Evolutionary conservation across 768 basidiomycete species (phyloP).

Genomic region (Suillus occidentalis): DNA sequence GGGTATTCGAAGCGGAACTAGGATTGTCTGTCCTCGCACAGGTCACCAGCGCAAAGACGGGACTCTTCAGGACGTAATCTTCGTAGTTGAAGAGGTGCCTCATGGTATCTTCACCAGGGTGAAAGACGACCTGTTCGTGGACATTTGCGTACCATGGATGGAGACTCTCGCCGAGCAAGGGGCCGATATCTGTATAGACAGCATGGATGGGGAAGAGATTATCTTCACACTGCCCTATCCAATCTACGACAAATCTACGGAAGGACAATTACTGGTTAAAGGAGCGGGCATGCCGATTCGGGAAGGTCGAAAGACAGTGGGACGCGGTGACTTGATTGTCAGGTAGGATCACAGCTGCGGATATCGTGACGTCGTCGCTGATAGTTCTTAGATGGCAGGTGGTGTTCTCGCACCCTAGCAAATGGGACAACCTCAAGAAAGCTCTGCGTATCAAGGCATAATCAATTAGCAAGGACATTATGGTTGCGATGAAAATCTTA

Average conservation of each 20-base stretch:
- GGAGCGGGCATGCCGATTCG: conserved; percentile 73
- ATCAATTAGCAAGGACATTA: conserved; percentile 15
- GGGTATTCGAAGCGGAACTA: conserved; percentile 60
- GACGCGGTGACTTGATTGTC: conserved; percentile 63
- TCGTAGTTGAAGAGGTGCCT: conserved; percentile 58
- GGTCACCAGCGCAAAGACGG: conserved; percentile 66
- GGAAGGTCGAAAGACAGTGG: conserved; percentile 49
- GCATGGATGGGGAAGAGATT: conserved; percentile 59
- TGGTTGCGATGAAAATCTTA: conserved; percentile 22
- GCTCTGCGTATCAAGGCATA: conserved; percentile 27
- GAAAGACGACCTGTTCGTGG: conserved; percentile 55
- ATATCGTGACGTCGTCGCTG: background rate
- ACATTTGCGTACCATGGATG: conserved; percentile 56
- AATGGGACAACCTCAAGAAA: conserved; percentile 32
- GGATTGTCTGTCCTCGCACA: conserved; percentile 58
- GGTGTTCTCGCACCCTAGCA: conserved; percentile 31
- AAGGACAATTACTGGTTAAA: conserved; percentile 49
- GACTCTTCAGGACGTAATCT: conserved; percentile 63
- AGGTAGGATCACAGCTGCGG: conserved; percentile 42
- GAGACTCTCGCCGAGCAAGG: conserved; percentile 48
- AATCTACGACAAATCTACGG: conserved; percentile 45
- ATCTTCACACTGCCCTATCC: conserved; percentile 53
- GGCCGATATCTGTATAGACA: conserved; percentile 50
- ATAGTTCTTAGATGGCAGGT: conserved; percentile 30
- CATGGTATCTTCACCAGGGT: conserved; percentile 58